Percentiles rank a stretch among this genome's conserved stretches.
Evolutionary conservation across 1,284 basidiomycete genomes (phyloP).

Genomic region (Ganoderma meredithae): DNA sequence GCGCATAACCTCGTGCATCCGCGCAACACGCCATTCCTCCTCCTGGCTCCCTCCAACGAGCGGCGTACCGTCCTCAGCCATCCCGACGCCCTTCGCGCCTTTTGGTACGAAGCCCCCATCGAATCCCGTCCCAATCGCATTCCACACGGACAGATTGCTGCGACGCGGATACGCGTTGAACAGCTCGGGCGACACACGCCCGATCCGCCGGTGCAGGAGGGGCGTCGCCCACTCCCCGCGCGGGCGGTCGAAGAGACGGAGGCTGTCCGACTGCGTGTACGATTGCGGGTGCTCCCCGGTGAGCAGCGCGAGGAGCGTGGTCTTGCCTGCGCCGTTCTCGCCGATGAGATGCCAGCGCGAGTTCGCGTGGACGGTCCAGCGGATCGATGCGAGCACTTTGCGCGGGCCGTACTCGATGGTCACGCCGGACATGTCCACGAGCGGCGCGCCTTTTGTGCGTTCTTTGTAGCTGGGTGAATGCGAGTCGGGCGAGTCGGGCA

Average conservation of each 20-base stretch:
- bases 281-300: constrained; percentile 97
- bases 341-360: constrained; percentile 91
- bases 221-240: constrained; percentile 69
- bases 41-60: constrained; percentile 44
- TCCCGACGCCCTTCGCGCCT: constrained; percentile 55
- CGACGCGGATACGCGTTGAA: constrained; percentile 90
- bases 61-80: constrained; percentile 39
- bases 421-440: constrained; percentile 32
- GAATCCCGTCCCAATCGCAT: constrained; percentile 87
- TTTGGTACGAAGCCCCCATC: constrained; percentile 77
- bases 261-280: constrained; percentile 75
- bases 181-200: constrained; percentile 90
- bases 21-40: constrained; percentile 53
- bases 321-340: constrained; percentile 93
- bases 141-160: constrained; percentile 73
- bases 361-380: constrained; percentile 83
- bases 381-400: constrained; percentile 76
- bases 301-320: constrained; percentile 90
- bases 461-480: constrained; percentile 8
- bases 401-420: constrained; percentile 26
- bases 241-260: constrained; percentile 77
- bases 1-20: constrained; percentile 62
- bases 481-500: neutral
- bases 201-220: constrained; percentile 66
- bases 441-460: constrained; percentile 25